Base-by-base conservation (phyloP, 768 basidiomycete genomes). In the Auricularia sp. region DNA sequence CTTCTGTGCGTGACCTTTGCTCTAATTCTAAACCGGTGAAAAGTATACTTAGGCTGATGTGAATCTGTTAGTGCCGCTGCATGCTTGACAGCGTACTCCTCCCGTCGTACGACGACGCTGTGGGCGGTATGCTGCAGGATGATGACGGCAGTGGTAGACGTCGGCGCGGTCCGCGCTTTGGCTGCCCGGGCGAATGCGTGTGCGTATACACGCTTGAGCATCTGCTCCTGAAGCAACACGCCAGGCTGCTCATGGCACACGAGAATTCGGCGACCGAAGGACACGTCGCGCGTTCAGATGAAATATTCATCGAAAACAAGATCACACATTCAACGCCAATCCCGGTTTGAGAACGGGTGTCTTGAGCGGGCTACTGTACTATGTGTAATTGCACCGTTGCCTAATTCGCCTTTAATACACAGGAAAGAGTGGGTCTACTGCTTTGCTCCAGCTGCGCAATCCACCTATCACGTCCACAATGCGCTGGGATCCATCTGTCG, bases 401-500 rank as follows among this genome's bases (percentile, higher is more conserved):
- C 0, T 42, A 14, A 8, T 8, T 7, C 13, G 39, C 39, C 8
- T 18, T 18, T 59, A 95, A 73, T 97, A 97, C 14, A 91, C 73
- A 35, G 94, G 94, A 72, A 98, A 95, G 24, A 71, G 71, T 35
- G 79, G 76, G 75, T 98, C 90, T 8, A 95, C 83, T 16, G 88
- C 76, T 66, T 75, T 79, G 61, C 87, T 81, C 94, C 94, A 97
- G 34, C 89, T 89, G 69, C 80, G 76, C 61, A 97, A 75, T 1
- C 95, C 95, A 24, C 95, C 94, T 7, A 90, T 77, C 3, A 95
- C 80, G 74, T 96, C 89, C 69, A 78, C 83, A 18, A 90, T 77
- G 42, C 77, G 69, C 73, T 24, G 67, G 70, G 61, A 71, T 69
- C 7, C 75, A 77, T 18, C 70, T 42, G 13, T 14, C 71, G 64